phyloP scores from a whole-genome alignment of 345 rosid genomes.

The Atalantia buxifolia region DNA sequence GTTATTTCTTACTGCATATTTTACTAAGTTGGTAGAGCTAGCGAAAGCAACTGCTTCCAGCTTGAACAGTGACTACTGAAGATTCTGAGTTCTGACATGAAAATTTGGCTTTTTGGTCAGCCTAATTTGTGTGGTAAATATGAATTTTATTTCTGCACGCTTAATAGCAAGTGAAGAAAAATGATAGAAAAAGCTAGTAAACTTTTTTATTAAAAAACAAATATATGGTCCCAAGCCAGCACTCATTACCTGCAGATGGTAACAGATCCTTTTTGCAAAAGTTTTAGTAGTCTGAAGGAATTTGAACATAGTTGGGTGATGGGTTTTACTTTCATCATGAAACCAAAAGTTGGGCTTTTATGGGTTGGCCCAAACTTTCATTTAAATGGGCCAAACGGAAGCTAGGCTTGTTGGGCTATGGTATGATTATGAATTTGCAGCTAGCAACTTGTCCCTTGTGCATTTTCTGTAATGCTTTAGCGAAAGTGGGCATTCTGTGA shows the following conservation, averaged over 20 bases:
- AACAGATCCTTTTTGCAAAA: background rate
- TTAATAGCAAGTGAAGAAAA: background rate
- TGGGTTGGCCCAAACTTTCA: background rate
- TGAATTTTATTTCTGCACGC: slow-evolving; percentile 1
- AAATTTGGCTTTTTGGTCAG: slow-evolving; percentile 9
- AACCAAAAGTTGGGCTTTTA: background rate
- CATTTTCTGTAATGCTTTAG: background rate
- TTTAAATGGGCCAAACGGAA: background rate
- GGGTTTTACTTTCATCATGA: background rate
- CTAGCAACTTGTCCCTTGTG: background rate
- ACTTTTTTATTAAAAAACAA: background rate
- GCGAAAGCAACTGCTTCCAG: background rate
- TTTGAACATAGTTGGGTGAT: background rate
- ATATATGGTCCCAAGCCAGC: background rate
- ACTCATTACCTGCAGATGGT: background rate
- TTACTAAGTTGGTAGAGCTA: background rate
- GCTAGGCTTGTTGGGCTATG: background rate
- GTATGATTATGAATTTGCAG: too few species aligned
- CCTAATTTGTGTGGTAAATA: slow-evolving; percentile 5
- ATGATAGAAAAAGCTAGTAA: background rate
- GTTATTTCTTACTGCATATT: background rate
- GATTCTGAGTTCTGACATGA: background rate
- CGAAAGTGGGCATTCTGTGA: background rate
- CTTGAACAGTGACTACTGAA: background rate
- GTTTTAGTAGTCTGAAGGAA: background rate